phyloP scores from a whole-genome alignment of 2,329 filamentous ascomycete species.

The Aspergillus neotritici region DNA sequence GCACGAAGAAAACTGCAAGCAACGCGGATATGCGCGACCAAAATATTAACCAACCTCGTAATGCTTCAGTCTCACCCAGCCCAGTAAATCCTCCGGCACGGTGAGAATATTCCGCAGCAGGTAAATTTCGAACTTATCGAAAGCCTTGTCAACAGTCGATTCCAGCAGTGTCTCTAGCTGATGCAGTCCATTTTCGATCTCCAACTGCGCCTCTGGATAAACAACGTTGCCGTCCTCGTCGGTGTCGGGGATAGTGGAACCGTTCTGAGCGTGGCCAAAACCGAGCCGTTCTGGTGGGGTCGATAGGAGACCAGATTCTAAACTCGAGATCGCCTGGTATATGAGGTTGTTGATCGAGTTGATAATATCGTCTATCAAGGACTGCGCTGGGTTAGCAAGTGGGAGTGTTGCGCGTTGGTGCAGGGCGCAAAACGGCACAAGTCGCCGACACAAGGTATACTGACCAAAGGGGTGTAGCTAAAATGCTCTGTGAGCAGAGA shows the following conservation, averaged over 20 bases:
- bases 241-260: conserved; percentile 42
- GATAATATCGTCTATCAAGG: conserved; percentile 94
- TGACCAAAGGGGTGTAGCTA: conserved; percentile 83
- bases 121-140: conserved; percentile 85
- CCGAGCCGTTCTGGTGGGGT: conserved; percentile 72
- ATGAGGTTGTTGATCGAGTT: conserved; percentile 92
- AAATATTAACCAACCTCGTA: conserved; percentile 59
- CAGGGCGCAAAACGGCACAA: background rate
- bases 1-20: background rate
- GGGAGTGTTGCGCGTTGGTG: conserved; percentile 1
- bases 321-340: conserved; percentile 79
- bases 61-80: conserved; percentile 76
- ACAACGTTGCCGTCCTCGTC: conserved; percentile 44
- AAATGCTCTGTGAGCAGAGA: conserved; percentile 90
- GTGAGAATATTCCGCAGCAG: conserved; percentile 78
- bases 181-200: conserved; percentile 85
- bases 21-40: background rate
- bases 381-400: conserved; percentile 47
- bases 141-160: conserved; percentile 75
- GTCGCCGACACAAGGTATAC: conserved; percentile 28
- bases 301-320: conserved; percentile 74
- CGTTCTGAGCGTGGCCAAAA: conserved; percentile 55
- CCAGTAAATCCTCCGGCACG: conserved; percentile 63
- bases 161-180: conserved; percentile 78
- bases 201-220: conserved; percentile 52